Conservation (phyloP, 2,329 filamentous ascomycete genomes). For the Juglanconis sp. region DNA sequence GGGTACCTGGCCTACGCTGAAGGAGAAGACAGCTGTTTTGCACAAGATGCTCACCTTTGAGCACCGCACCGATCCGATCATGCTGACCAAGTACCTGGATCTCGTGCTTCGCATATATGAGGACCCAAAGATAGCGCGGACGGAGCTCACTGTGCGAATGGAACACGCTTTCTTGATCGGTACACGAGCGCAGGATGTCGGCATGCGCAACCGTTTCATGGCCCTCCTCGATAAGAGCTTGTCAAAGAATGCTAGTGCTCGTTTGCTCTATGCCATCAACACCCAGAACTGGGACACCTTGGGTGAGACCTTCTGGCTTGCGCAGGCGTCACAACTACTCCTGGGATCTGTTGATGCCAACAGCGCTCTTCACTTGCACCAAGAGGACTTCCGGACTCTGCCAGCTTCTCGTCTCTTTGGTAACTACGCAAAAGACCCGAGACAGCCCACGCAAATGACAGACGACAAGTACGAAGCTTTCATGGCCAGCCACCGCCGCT, state of each 20-base stretch:
- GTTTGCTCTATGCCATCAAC: slow-evolving; percentile 82
- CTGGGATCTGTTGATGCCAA: slow-evolving; percentile 88
- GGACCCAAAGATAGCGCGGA: slow-evolving; percentile 90
- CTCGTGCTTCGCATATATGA: slow-evolving; percentile 98
- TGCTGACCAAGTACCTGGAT: slow-evolving; percentile 90
- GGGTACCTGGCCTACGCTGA: slow-evolving; percentile 93
- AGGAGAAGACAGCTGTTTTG: slow-evolving; percentile 98
- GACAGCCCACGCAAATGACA: slow-evolving; percentile 64
- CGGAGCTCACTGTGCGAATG: slow-evolving; percentile 92
- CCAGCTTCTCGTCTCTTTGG: slow-evolving; percentile 71
- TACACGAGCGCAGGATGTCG: slow-evolving; percentile 85
- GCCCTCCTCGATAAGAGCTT: slow-evolving; percentile 92
- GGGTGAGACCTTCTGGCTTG: slow-evolving; percentile 92
- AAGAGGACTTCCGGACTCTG: slow-evolving; percentile 78
- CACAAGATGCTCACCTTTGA: slow-evolving; percentile 99
- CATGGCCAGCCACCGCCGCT: slow-evolving; percentile 75
- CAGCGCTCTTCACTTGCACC: slow-evolving; percentile 70
- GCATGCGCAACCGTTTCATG: slow-evolving; percentile 97
- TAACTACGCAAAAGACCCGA: slow-evolving; percentile 67
- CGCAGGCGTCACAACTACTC: slow-evolving; percentile 89
- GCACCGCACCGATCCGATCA: slow-evolving; percentile 73
- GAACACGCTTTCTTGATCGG: slow-evolving; percentile 98
- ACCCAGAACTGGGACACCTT: slow-evolving; percentile 97
- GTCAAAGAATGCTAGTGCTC: slow-evolving; percentile 85
- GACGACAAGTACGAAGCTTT: slow-evolving; percentile 82